Evolutionary conservation across 148 eudicot species (phyloP).

Genomic region (Rhododendron ovatum): DNA sequence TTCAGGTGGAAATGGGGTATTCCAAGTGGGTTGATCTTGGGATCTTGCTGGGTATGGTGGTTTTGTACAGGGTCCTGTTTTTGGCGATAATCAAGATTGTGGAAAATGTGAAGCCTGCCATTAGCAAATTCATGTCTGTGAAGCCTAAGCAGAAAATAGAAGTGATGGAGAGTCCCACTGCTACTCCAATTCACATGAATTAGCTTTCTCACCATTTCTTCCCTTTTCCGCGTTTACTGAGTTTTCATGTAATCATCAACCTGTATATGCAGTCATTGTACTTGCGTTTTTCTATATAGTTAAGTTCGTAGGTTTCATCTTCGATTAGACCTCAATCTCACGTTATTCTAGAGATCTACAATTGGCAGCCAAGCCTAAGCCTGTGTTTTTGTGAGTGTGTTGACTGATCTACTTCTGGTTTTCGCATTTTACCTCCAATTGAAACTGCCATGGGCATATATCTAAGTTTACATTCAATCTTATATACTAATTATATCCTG

Average conservation of each 20-base stretch:
- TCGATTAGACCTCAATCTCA: no score
- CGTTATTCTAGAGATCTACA: no score
- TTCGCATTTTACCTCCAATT: background rate
- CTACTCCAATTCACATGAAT: background rate
- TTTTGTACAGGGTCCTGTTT: conserved; percentile 34
- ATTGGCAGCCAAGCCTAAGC: no score
- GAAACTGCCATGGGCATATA: background rate
- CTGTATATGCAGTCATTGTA: no score
- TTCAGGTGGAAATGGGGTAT: background rate
- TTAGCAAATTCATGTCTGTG: conserved; percentile 10
- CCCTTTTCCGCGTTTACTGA: background rate
- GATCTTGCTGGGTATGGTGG: conserved; percentile 37
- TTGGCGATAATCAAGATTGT: conserved; percentile 21
- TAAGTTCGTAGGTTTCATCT: no score
- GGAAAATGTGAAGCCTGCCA: background rate
- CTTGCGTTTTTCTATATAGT: no score
- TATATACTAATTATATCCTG: no score
- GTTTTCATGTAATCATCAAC: background rate
- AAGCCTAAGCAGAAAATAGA: background rate
- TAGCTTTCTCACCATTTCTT: background rate
- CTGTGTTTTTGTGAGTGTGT: no score
- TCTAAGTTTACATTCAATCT: background rate
- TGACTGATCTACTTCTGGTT: background rate
- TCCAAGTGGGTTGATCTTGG: conserved; percentile 14
- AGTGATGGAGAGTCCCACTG: background rate